These are phyloP conservation scores for Echinosophora koreensis DNA, from an alignment of 306 rosid species.

Conservation along the genomic window DNA sequence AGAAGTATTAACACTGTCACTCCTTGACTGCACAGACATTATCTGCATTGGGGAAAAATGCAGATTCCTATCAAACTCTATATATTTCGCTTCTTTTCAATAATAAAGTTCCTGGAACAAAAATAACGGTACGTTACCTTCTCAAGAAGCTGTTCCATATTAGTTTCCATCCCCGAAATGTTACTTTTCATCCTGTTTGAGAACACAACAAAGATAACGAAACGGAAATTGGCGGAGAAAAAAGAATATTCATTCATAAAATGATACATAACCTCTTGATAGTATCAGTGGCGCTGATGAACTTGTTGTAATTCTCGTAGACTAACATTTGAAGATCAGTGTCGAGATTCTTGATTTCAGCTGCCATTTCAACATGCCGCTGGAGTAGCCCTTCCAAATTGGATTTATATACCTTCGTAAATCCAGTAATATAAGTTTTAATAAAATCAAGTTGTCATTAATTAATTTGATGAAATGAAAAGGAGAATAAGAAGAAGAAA, in stretches of 20 bases:
- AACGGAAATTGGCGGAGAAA: too few species aligned
- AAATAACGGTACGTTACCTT: slow-evolving; percentile 60
- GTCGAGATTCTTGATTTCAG: slow-evolving; percentile 98
- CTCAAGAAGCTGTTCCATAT: slow-evolving; percentile 93
- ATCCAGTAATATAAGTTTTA: slow-evolving; percentile 30
- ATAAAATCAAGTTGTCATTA: background rate
- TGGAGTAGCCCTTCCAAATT: slow-evolving; percentile 89
- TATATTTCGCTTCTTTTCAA: background rate
- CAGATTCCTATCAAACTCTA: slow-evolving; percentile 28
- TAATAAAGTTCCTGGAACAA: slow-evolving; percentile 2
- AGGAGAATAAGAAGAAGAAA: background rate
- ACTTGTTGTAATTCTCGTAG: slow-evolving; percentile 91
- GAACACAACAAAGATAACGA: too few species aligned
- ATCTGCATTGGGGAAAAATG: slow-evolving; percentile 61
- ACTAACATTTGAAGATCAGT: slow-evolving; percentile 96
- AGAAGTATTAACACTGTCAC: slow-evolving; percentile 85
- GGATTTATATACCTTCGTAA: slow-evolving; percentile 64
- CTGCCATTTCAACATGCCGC: slow-evolving; percentile 86
- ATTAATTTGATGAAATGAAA: background rate
- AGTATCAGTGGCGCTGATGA: slow-evolving; percentile 90
- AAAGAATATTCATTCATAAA: too few species aligned
- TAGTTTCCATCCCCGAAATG: slow-evolving; percentile 89
- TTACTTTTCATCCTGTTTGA: slow-evolving; percentile 87
- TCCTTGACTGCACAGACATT: slow-evolving; percentile 92
- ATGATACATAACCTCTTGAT: slow-evolving; percentile 65